phyloP scores from a whole-genome alignment of 108 stramenopile species.

The Discostella pseudostelligera region DNA sequence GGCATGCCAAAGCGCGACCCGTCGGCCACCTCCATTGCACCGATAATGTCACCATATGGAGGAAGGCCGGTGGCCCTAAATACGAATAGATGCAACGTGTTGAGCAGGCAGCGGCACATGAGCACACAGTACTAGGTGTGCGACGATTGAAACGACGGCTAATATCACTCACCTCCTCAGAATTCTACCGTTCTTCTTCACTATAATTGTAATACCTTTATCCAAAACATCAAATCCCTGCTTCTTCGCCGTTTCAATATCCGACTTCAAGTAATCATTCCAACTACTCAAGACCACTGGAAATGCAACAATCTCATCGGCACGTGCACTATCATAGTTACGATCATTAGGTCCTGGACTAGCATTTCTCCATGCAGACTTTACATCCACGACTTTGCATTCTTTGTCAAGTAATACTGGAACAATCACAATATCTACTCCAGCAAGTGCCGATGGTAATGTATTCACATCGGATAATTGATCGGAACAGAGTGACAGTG shows the following conservation, averaged over 20 bases:
- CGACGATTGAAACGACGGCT: not conserved
- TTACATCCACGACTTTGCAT: constrained; percentile 49
- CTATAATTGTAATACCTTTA: constrained; percentile 71
- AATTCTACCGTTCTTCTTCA: constrained; percentile 86
- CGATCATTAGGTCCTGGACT: constrained; percentile 45
- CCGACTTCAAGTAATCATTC: constrained; percentile 64
- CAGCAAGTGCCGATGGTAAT: constrained; percentile 53
- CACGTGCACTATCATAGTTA: constrained; percentile 62
- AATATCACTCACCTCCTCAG: constrained; percentile 34
- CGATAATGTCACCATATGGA: constrained; percentile 59
- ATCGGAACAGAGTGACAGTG: constrained; percentile 68
- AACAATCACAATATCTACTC: constrained; percentile 67
- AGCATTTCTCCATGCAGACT: constrained; percentile 49
- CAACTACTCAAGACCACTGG: constrained; percentile 57
- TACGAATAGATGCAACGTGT: not conserved
- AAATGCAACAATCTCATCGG: constrained; percentile 66
- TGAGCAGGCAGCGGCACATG: too few relatives aligned
- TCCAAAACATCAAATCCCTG: constrained; percentile 82
- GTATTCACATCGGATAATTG: constrained; percentile 72
- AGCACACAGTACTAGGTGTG: too few relatives aligned
- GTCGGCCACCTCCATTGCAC: constrained; percentile 79
- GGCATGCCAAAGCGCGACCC: constrained; percentile 69
- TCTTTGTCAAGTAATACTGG: constrained; percentile 64
- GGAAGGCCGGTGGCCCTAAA: constrained; percentile 71
- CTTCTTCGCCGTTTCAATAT: constrained; percentile 62